Base-by-base conservation (phyloP, 2,329 filamentous ascomycete species). In the Penicillium capsulatum region DNA sequence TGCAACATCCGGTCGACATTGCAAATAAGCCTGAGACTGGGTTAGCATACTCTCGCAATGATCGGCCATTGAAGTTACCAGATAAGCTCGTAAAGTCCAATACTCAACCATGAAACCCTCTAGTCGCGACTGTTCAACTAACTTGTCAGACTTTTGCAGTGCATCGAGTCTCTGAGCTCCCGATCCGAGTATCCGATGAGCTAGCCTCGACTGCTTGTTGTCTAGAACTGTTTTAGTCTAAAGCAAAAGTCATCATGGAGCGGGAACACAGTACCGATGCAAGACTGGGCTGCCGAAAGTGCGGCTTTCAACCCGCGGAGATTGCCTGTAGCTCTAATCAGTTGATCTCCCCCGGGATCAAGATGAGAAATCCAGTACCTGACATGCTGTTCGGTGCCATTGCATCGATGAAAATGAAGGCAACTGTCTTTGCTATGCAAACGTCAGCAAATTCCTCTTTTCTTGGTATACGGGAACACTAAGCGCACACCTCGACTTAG, bases 1-100 rank as follows among this genome's bases (percentile, higher is more conserved):
- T 17, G 86, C 86, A 33, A 89, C 76, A 41, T 91, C 84, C 10
- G 84, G 70, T 28, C 83, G 77, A 28, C 78, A 73, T 56, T 89
- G 81, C 52, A 81, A 80, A 81, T 83, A 94, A 19, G 82, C 77
- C 86, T 91, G 42, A 7, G 10, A 4, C 27, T 19, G 4, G 19
- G 19, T 16, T 17, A 22, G 31, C 7, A 16, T 3, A 17, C 4
- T 13, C 27, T 28, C 17, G 17, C 24, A 35, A 38, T 33, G 20
- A 39, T 44, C 45, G 26, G 15, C 7, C 19, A 14, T 7, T 29
- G 19, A 34, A 36, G 73, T 61, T 65, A 88, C 87, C 63, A 92
- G 61, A 20, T 75, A 73, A 26, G 80, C 80, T 20, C 85, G 75
- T 43, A 88, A 61, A 3, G 80, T 74, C 28, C 80, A 73, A 51